Conservation (phyloP, 1,284 basidiomycete species). For the Cystobasidiaceae sp. region DNA sequence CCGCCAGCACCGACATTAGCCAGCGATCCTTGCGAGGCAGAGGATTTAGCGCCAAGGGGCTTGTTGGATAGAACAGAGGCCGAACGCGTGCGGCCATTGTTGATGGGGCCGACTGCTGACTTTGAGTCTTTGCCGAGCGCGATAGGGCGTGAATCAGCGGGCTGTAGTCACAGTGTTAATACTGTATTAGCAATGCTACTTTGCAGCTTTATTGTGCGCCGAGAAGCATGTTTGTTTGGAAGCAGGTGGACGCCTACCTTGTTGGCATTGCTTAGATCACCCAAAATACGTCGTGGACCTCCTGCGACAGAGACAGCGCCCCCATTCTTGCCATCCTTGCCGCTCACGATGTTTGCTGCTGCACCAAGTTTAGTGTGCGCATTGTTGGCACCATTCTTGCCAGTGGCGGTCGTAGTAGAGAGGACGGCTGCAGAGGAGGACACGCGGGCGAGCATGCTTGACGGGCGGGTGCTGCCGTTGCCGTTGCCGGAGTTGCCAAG, state of each 20-base stretch:
- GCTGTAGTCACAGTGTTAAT: too few species aligned
- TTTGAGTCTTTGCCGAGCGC: constrained; percentile 3
- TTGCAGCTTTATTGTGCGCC: too few species aligned
- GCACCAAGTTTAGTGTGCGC: too few species aligned
- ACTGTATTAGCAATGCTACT: too few species aligned
- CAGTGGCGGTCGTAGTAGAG: too few species aligned
- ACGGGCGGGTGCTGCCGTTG: background rate
- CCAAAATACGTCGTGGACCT: constrained; percentile 33
- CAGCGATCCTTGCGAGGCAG: background rate
- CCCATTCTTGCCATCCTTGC: too few species aligned
- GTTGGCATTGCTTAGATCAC: constrained; percentile 38
- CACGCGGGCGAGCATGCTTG: constrained; percentile 16
- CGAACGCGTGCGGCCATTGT: constrained; percentile 12
- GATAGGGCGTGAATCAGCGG: background rate
- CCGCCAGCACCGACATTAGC: too few species aligned
- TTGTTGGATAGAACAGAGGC: constrained; percentile 31
- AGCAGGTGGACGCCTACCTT: too few species aligned
- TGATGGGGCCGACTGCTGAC: background rate
- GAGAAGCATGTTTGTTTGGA: too few species aligned
- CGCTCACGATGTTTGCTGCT: too few species aligned
- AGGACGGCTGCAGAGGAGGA: constrained; percentile 18
- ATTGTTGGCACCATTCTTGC: too few species aligned
- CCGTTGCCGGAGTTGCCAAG: background rate
- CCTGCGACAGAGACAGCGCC: too few species aligned
- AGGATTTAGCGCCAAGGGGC: constrained; percentile 17